Conservation (phyloP, 192 early-diverging fungal genomes). For the Rhizoclosmatium globosum region DNA sequence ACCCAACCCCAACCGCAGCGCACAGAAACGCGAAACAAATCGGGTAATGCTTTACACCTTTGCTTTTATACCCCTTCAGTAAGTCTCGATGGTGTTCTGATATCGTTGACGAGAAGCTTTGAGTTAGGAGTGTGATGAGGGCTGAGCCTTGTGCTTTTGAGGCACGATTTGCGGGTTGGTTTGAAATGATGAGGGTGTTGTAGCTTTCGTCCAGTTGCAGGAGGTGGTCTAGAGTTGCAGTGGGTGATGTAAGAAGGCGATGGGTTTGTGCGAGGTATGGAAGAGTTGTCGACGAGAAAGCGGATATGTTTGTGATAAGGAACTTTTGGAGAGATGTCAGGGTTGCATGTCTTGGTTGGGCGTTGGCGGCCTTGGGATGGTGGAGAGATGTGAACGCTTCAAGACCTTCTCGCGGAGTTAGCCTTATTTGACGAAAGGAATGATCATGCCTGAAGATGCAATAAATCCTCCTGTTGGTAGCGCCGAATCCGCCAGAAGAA, state of each 20-base stretch:
- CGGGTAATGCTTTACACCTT: slow-evolving; percentile 70
- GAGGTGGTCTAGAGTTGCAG: not conserved
- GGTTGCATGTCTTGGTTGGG: not conserved
- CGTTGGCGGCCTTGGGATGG: not conserved
- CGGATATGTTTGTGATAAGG: slow-evolving; percentile 8
- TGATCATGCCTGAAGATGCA: slow-evolving; percentile 88
- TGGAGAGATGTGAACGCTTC: slow-evolving; percentile 81
- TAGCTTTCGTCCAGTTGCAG: slow-evolving; percentile 10
- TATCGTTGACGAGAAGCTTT: not conserved
- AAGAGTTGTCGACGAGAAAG: slow-evolving; percentile 5
- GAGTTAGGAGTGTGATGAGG: slow-evolving; percentile 25
- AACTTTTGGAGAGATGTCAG: not conserved
- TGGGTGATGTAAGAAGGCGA: not conserved
- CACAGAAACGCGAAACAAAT: slow-evolving; percentile 82
- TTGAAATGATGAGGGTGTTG: slow-evolving; percentile 39
- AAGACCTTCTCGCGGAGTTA: slow-evolving; percentile 42
- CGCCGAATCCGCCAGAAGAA: slow-evolving; percentile 89
- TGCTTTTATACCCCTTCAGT: not conserved
- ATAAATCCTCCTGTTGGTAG: slow-evolving; percentile 97
- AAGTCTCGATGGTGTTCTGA: not conserved
- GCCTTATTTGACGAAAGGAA: slow-evolving; percentile 64
- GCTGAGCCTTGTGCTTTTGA: slow-evolving; percentile 75
- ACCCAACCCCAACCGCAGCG: slow-evolving; percentile 46
- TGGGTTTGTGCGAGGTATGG: slow-evolving; percentile 16
- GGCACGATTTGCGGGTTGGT: slow-evolving; percentile 71